Base-by-base conservation (phyloP, 257 asterid genomes). In the Nicotiana otophora region DNA sequence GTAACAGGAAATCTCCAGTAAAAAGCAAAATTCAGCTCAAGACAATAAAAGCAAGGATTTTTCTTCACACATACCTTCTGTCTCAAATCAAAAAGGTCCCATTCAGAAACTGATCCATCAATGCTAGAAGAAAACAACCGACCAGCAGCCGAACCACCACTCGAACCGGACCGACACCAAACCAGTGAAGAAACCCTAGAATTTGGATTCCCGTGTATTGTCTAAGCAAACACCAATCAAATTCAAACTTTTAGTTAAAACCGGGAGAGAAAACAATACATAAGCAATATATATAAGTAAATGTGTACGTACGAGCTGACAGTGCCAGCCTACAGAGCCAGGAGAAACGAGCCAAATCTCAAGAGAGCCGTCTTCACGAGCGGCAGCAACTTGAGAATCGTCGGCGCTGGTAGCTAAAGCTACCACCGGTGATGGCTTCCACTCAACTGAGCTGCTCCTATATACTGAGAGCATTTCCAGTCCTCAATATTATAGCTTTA, bases 271-370 rank as follows among this genome's bases (percentile, higher is more conserved):
- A 0, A 3, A 81, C 6, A 33, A 66, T 16, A 66, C 7, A 64
- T 12, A 20, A 20, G 34, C 31, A 77, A 55, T 30, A 55, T 33
- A 78, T 5, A 20, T 15, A 63, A 77, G 34, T n/a, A 48, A 14
- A 33, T 48, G 10, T n/a, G 31, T 34, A 55, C 94, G 82, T 93
- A 96, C 98, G 15, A 94, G 94, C 92, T 89, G 98, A 89, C 97
- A 91, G 94, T 96, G 98, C 99, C 99, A 96, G 89, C 98, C 98
- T 8, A 95, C 97, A 83, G 99, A 93, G 81, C 98, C 99, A 69
- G 98, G 99, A 54, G 98, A 92, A 58, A 95, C 99, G 14, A 96
- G 98, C 99, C 99, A 96, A 84, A 96, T 95, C 91, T 96, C 99
- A 6, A 96, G 86, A 1, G 97, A 88, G 82, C 97, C 92, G 79